Evolutionary conservation across 2,329 filamentous ascomycete species (phyloP).

Genomic region (Alternaria sp.): DNA sequence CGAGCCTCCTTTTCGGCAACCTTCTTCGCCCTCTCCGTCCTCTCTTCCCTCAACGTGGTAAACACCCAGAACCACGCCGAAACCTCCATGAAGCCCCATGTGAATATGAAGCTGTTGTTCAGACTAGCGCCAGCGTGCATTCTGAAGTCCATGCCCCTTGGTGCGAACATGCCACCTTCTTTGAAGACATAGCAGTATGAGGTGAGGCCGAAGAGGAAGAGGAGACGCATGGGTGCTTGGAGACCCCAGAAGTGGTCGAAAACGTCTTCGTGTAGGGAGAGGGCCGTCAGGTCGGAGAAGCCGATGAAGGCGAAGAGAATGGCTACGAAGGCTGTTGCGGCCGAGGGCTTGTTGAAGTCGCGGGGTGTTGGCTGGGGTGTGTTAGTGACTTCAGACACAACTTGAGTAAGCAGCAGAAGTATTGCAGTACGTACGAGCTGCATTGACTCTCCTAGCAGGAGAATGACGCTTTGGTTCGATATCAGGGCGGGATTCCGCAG

Average conservation of each 20-base stretch:
- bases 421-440: conserved; percentile 66
- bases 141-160: conserved; percentile 32
- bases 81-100: conserved; percentile 83
- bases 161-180: conserved; percentile 56
- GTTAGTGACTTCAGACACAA: background rate
- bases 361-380: conserved; percentile 65
- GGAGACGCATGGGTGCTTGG: conserved; percentile 68
- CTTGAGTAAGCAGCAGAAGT: background rate
- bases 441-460: conserved; percentile 82
- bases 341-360: conserved; percentile 70
- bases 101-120: conserved; percentile 85
- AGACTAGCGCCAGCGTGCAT: conserved; percentile 63
- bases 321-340: conserved; percentile 70
- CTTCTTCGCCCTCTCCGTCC: conserved; percentile 36
- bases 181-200: conserved; percentile 70
- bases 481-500: conserved; percentile 74
- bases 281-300: conserved; percentile 55
- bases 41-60: conserved; percentile 46
- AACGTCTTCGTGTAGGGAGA: conserved; percentile 52
- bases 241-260: conserved; percentile 56
- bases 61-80: conserved; percentile 83
- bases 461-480: conserved; percentile 80
- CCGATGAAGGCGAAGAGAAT: conserved; percentile 71
- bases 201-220: conserved; percentile 66
- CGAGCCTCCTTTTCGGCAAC: conserved; percentile 42